Base-by-base conservation (phyloP, 441 rosid species). In the Populus trichocarpa region DNA sequence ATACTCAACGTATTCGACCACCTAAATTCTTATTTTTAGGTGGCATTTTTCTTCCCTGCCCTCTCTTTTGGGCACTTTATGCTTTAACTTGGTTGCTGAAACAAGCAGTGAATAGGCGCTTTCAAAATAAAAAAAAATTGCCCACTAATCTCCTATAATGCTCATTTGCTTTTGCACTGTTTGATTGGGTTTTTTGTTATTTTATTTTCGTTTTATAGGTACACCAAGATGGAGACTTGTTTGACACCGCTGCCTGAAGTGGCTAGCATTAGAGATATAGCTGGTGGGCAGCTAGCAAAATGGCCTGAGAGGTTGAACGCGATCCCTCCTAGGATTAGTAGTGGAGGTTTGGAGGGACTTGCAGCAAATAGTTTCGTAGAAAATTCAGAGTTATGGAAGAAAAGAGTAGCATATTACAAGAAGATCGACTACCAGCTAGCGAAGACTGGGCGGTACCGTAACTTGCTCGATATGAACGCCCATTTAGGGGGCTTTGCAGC, bases 401-500 rank as follows among this genome's bases (percentile, higher is more conserved):
- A 80, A 74, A 90, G 98, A 79, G 86, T 88, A 23, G 84, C 87
- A 32, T 83, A 93, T 78, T 95, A 93, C 80, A 93, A 90, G 88
- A 78, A 46, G 69, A 79, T 93, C 61, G 89, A 91, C 69, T 74
- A 81, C 53, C 91, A 88, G 75, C 82, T 95, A 40, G 94, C 90
- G 2, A 82, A 88, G 76, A 77, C 81, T 9, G 93, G 94, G 11
- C 85, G 92, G 78, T 89, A 89, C 50, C 82, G 98, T 4, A 93
- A 93, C 73, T 78, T 91, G 63, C 88, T 95, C 61, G 98, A 95
- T 79, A 91, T 91, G 98, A 93, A 93, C 42, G 90, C 97, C 0
- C 67, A 83, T 30, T 82, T 93, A 75, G 98, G 97, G 16, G 94
- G 98, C n/a, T 91, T 95, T 33, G 97, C 98, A 6, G 96, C 98